phyloP scores from a whole-genome alignment of 306 rosid species.

The Senna tora region DNA sequence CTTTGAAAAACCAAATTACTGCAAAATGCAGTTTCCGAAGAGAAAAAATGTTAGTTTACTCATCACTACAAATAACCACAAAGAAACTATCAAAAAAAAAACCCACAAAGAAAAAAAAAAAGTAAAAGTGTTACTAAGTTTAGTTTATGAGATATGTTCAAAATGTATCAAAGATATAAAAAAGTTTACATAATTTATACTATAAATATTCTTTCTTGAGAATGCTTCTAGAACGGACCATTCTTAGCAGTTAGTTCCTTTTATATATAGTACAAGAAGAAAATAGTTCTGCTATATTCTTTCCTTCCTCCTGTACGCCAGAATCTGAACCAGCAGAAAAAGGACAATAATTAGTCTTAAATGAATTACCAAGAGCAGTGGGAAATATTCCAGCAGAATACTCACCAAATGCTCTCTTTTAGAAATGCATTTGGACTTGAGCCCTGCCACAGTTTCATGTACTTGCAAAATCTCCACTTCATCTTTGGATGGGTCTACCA shows the following conservation, averaged over 20 bases:
- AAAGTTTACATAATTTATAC: slow-evolving; percentile 1
- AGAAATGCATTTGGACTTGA: slow-evolving; percentile 59
- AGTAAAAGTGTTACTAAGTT: no score
- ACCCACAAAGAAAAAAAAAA: no score
- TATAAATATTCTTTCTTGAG: background rate
- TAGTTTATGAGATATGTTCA: no score
- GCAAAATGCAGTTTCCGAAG: no score
- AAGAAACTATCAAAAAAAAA: no score
- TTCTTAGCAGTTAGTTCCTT: background rate
- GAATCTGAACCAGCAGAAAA: slow-evolving; percentile 66
- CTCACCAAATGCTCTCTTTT: slow-evolving; percentile 72
- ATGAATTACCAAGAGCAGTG: slow-evolving; percentile 2
- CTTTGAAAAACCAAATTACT: no score
- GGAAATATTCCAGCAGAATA: background rate
- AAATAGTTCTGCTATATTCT: slow-evolving; percentile 11
- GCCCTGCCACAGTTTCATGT: slow-evolving; percentile 68
- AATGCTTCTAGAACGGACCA: background rate
- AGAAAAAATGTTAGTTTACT: no score
- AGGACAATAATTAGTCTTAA: background rate
- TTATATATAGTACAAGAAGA: background rate
- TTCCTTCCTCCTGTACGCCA: slow-evolving; percentile 74
- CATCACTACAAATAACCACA: no score
- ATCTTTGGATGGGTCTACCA: slow-evolving; percentile 57
- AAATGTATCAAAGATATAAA: background rate
- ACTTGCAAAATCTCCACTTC: slow-evolving; percentile 68